phyloP scores from a whole-genome alignment of 306 rosid genomes.

The Corylus americana region DNA sequence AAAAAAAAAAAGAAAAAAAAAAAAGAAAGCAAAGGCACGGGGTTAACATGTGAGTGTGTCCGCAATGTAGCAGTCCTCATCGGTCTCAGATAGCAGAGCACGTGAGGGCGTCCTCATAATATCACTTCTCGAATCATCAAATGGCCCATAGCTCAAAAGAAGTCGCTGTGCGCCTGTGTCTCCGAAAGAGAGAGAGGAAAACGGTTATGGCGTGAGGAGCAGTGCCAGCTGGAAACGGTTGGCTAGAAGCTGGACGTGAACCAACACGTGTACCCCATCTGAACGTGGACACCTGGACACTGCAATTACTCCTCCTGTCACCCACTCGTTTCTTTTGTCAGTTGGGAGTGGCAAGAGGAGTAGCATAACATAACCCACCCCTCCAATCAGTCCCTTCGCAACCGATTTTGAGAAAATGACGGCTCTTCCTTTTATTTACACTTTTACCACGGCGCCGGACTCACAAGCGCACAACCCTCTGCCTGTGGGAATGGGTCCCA shows the following conservation, averaged over 20 bases:
- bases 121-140: neutral
- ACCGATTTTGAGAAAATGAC: neutral
- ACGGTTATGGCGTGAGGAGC: conserved; percentile 42
- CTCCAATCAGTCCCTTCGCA: neutral
- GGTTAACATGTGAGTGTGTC: too few relatives aligned
- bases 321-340: neutral
- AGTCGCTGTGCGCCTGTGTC: too few relatives aligned
- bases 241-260: neutral
- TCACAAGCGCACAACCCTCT: neutral
- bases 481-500: neutral
- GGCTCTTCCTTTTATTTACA: too few relatives aligned
- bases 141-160: neutral
- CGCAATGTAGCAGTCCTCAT: too few relatives aligned
- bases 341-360: neutral
- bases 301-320: conserved; percentile 2
- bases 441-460: neutral
- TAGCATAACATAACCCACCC: neutral
- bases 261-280: neutral
- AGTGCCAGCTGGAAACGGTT: conserved; percentile 51
- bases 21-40: too few relatives aligned
- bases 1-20: too few relatives aligned
- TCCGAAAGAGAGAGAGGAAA: neutral
- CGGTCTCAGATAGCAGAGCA: neutral
- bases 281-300: conserved; percentile 14
- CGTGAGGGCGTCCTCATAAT: neutral